Evolutionary conservation across 1,139 yeast species (phyloP).

Genomic region (Taphrina sp.): DNA sequence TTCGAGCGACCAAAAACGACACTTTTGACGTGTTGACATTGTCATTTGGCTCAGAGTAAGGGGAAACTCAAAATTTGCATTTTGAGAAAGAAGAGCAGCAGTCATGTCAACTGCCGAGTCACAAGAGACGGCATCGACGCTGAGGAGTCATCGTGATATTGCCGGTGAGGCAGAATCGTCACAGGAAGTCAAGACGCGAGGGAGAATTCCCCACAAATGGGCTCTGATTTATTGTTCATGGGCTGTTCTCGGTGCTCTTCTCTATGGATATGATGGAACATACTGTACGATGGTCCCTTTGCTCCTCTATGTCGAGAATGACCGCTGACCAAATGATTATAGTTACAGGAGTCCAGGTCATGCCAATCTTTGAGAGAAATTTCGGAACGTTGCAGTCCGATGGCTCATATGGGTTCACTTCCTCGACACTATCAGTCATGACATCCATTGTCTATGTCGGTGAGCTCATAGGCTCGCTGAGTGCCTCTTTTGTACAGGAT

Average conservation of each 20-base stretch:
- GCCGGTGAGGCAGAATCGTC: not conserved
- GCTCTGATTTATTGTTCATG: slow-evolving; percentile 42
- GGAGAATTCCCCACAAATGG: slow-evolving; percentile 15
- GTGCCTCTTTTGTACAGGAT: slow-evolving; percentile 60
- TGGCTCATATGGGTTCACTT: slow-evolving; percentile 47
- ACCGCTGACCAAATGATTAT: too few relatives aligned
- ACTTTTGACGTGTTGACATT: too few relatives aligned
- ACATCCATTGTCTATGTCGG: slow-evolving; percentile 55
- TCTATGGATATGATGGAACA: slow-evolving; percentile 57
- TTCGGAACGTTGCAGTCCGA: slow-evolving; percentile 48
- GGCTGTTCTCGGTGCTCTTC: slow-evolving; percentile 58
- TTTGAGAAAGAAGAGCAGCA: too few relatives aligned
- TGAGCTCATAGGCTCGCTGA: slow-evolving; percentile 45
- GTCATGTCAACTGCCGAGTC: too few relatives aligned
- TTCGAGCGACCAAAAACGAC: too few relatives aligned
- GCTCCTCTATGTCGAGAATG: too few relatives aligned
- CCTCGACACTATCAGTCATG: slow-evolving; percentile 58
- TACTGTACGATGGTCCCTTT: too few relatives aligned
- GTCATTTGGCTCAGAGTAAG: too few relatives aligned
- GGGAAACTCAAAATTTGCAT: too few relatives aligned
- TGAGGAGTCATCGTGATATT: too few relatives aligned
- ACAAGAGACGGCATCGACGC: too few relatives aligned
- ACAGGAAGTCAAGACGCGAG: not conserved
- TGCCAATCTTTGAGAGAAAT: slow-evolving; percentile 47
- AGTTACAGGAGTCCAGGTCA: slow-evolving; percentile 58